phyloP scores from a whole-genome alignment of 2,329 filamentous ascomycete species.

The Dactylellina parvicollis region DNA sequence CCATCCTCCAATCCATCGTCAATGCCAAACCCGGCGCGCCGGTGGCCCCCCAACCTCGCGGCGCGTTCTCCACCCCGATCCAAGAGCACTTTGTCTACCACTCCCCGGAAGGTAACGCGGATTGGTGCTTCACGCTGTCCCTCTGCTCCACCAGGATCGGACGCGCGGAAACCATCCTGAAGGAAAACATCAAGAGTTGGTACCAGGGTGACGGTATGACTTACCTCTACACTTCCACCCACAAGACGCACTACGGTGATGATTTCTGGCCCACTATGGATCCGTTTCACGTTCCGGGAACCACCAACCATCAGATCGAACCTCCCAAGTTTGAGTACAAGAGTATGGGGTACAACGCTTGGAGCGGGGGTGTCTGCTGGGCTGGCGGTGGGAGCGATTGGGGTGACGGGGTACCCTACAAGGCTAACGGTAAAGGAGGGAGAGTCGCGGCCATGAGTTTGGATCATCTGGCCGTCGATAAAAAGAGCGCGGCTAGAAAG shows the following conservation, averaged over 20 bases:
- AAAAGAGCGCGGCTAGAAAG: conserved; percentile 34
- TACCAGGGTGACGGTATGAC: conserved; percentile 54
- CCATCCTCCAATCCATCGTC: conserved; percentile 16
- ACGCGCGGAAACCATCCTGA: conserved; percentile 23
- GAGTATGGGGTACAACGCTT: conserved; percentile 38
- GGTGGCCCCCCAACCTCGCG: neutral
- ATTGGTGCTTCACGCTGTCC: conserved; percentile 43
- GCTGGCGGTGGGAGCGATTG: conserved; percentile 22
- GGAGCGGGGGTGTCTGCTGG: conserved; percentile 51
- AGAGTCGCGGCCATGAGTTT: conserved; percentile 38
- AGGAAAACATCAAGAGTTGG: conserved; percentile 33
- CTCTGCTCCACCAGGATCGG: conserved; percentile 27
- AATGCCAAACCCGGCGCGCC: neutral
- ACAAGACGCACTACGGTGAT: conserved; percentile 45
- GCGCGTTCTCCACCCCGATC: conserved; percentile 24
- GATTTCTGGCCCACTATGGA: conserved; percentile 55
- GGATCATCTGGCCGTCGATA: conserved; percentile 34
- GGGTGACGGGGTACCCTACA: conserved; percentile 18
- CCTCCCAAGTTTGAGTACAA: conserved; percentile 28
- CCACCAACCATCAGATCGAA: conserved; percentile 37
- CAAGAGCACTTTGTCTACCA: conserved; percentile 50
- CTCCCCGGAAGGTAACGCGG: neutral
- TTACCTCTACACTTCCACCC: conserved; percentile 46
- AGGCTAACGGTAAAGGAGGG: conserved; percentile 12
- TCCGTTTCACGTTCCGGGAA: conserved; percentile 45